These are phyloP conservation scores for Tagetes erecta DNA, from an alignment of 129 eudicot genomes.

Conservation along the genomic window DNA sequence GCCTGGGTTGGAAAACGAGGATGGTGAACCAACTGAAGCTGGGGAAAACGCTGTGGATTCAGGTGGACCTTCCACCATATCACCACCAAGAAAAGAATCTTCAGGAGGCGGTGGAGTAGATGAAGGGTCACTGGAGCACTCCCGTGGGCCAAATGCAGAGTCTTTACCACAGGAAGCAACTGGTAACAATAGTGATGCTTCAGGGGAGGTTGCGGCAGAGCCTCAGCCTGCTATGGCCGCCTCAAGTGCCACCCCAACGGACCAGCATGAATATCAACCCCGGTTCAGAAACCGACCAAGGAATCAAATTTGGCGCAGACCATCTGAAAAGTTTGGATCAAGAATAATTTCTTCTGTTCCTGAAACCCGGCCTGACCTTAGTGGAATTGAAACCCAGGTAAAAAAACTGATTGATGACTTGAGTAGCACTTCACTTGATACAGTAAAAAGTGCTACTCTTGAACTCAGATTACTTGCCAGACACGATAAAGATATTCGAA, in stretches of 20 bases:
- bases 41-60: constrained; percentile 48
- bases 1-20: constrained; percentile 37
- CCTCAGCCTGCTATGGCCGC: constrained; percentile 41
- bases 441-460: constrained; percentile 52
- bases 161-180: constrained; percentile 40
- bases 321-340: constrained; percentile 53
- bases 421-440: constrained; percentile 55
- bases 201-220: constrained; percentile 65
- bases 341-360: constrained; percentile 49
- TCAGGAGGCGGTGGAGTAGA: constrained; percentile 35
- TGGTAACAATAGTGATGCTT: constrained; percentile 50
- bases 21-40: constrained; percentile 36
- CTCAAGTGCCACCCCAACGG: constrained; percentile 45
- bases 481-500: constrained; percentile 79
- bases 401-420: constrained; percentile 56
- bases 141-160: constrained; percentile 50
- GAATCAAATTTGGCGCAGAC: constrained; percentile 64
- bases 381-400: constrained; percentile 65
- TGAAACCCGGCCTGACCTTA: constrained; percentile 59
- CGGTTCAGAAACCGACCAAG: constrained; percentile 54
- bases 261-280: constrained; percentile 47
- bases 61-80: constrained; percentile 40
- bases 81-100: constrained; percentile 28
- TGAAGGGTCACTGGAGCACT: constrained; percentile 41
- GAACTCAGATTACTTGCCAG: constrained; percentile 74